Base-by-base conservation (phyloP, 2,329 filamentous ascomycete genomes). In the Domatiomyces catenatus region DNA sequence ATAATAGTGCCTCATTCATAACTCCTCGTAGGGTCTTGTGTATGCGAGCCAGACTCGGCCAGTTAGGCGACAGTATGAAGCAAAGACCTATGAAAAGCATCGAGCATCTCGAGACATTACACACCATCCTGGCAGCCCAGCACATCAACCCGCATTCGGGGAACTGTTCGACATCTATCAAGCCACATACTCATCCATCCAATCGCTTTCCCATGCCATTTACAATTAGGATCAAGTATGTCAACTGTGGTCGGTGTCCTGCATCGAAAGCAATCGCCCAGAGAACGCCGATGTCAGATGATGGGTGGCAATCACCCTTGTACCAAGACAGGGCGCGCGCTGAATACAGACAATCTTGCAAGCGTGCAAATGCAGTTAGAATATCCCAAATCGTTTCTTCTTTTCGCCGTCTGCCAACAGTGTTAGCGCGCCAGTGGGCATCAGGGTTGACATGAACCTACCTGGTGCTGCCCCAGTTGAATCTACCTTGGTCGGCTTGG, bases 351-450 rank as follows among this genome's bases (percentile, higher is more conserved):
- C 15, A 39, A 39, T 19, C 43, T 20, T 19, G 43, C 7, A 20
- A n/a, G 20, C 2, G 12, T 18, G 20, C 17, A 18, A 12, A 26
- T 47, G 19, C 22, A 18, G 8, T 48, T 50, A 61, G 50, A 61
- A 61, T 50, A 59, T 59, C 36, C 61, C 61, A 55, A 60, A 62
- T 58, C 59, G 60, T 54, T 59, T 59, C 53, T 60, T 56, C 50
- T 61, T 57, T 51, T 59, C 57, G 28, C 55, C 55, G 47, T 58
- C 54, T 57, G 50, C 52, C 44, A 51, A 54, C 45, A 42, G 44
- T 46, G 22, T 39, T 17, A 32, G n/a, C 20, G 18, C 24, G 43
- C 24, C 44, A n/a, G 42, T 43, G 18, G 43, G 19, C 19, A 39
- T 43, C 17, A 22, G 18, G 24, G 18, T 32, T 18, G 39, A 36